Conservation (phyloP, 2,329 filamentous ascomycete genomes). For the Clathrospora elynae region DNA sequence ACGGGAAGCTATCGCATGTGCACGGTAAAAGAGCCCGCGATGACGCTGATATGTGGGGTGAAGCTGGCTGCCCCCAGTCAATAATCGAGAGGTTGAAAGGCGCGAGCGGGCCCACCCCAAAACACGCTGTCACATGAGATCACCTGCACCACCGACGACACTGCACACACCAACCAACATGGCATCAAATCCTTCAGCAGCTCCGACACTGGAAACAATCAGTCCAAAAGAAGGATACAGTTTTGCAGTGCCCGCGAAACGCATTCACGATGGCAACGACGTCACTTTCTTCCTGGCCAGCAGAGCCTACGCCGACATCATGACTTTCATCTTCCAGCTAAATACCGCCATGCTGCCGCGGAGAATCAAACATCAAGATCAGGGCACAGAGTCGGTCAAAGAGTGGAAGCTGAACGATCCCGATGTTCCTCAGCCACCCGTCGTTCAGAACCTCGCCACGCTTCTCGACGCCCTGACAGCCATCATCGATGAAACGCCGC, state of each 20-base stretch:
- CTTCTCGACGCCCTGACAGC: constrained; percentile 68
- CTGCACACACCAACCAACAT: constrained; percentile 26
- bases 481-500: constrained; percentile 78
- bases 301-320: constrained; percentile 84
- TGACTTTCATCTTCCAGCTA: constrained; percentile 85
- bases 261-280: constrained; percentile 83
- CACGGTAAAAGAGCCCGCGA: background rate
- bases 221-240: constrained; percentile 26
- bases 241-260: constrained; percentile 74
- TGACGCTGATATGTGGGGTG: constrained; percentile 12
- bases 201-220: constrained; percentile 31
- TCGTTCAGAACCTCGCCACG: constrained; percentile 67
- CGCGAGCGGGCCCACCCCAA: constrained; percentile 7
- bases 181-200: constrained; percentile 21
- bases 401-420: constrained; percentile 57
- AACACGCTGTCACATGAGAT: constrained; percentile 32
- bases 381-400: constrained; percentile 51
- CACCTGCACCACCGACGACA: constrained; percentile 6
- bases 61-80: constrained; percentile 5
- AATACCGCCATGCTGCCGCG: constrained; percentile 84
- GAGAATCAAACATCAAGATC: constrained; percentile 50
- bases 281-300: constrained; percentile 79
- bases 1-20: background rate
- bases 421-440: constrained; percentile 56
- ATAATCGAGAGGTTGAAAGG: constrained; percentile 3